Conservation (phyloP, 208 protist genomes). For the Acanthamoeba triangularis region DNA sequence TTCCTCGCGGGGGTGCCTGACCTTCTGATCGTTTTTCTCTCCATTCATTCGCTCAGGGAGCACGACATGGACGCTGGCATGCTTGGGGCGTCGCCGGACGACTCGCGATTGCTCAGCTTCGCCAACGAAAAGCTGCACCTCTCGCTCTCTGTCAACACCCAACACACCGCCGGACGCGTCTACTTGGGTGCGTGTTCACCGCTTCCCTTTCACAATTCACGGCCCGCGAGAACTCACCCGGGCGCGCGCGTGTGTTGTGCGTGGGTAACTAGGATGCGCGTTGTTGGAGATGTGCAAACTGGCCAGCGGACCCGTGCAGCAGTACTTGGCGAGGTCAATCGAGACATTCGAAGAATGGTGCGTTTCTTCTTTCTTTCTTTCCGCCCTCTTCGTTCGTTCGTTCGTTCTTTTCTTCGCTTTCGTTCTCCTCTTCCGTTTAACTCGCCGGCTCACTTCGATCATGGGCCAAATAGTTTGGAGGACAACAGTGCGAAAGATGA, state of each 20-base stretch:
- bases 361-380: no score
- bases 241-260: neutral
- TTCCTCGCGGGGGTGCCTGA: no score
- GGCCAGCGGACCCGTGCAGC: neutral
- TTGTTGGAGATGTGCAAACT: neutral
- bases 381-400: no score
- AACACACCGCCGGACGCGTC: neutral
- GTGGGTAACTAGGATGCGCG: neutral
- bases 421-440: neutral
- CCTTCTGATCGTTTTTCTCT: no score
- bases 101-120: neutral
- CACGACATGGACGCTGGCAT: neutral
- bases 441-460: neutral
- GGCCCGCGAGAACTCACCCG: neutral
- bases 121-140: neutral
- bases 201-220: neutral
- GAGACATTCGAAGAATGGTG: neutral
- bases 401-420: no score
- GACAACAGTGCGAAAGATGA: neutral
- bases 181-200: neutral
- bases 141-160: conserved; percentile 35
- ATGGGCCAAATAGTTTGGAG: neutral
- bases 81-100: neutral
- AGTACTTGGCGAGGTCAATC: neutral
- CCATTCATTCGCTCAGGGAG: neutral